Evolutionary conservation across 2,329 filamentous ascomycete species (phyloP), one percentile per base, ranked within the genome.

Genomic region (Hypocrella siamensis): DNA sequence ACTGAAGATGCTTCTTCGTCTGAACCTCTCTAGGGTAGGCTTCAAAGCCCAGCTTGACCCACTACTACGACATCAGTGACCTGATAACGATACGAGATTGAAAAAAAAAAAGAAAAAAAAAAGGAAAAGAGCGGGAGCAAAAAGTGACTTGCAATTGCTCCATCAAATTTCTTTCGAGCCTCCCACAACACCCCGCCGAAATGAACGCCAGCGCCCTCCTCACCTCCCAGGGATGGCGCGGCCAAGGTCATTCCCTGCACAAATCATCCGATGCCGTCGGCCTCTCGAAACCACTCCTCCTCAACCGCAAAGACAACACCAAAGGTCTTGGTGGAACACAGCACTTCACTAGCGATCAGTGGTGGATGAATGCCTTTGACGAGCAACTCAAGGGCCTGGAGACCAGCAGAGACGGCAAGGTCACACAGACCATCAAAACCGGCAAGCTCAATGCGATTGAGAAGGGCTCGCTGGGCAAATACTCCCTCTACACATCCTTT

Each of bases 281-380:
- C 27, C 75, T 96, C 33, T 74, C 76, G 17, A 81, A 80, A 44
- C 88, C 88, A 5, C 68, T 96, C 18, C 73, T 93, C 24, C 69
- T 93, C 35, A 75, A 79, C 36, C 78, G 81, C 45, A 93, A 93
- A 56, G 68, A 77, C 44, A 80, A 93, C 53, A 79, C 70, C 18
- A 65, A 81, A 32, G 88, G 88, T 17, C 63, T 96, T 5, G 88
- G 88, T 33, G 75, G 81, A 49, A 84, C 82, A 52, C 63, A 66
- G 35, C 68, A 74, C 39, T 65, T 65, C 39, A 70, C 67, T 16
- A 70, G 65, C 43, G 88, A 94, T 49, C 85, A 93, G 52, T 98
- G 90, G 90, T 98, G 90, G 90, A 67, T 93, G 56, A 79, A 83
- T 36, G 90, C 90, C 9, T 94, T 93, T 43, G 88, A 96, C 55